Evolutionary conservation across 2,329 filamentous ascomycete species (phyloP), one percentile per base, ranked within the genome.

Genomic region (Colletotrichum siamense): DNA sequence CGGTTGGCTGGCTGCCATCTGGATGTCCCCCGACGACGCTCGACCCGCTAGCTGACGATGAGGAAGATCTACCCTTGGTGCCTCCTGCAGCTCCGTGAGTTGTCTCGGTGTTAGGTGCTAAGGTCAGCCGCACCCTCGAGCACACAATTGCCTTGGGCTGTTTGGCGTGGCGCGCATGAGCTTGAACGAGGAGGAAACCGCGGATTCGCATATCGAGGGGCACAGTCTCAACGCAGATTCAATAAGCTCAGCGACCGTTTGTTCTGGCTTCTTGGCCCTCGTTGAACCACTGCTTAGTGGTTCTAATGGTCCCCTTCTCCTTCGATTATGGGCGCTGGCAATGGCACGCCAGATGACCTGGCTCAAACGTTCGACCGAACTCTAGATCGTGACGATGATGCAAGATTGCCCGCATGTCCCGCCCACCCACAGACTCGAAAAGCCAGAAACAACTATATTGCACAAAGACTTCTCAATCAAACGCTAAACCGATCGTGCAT

Each of bases 351-450:
- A 55, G 22, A 28, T 39, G 34, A 22, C 32, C 15, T 52, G 30
- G 30, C 55, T 59, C 63, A 73, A 75, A 76, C 73, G 44, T 57
- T 73, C 63, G 63, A 76, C 63, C 44, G 64, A 76, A 76, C 69
- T 73, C 64, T 76, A 59, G 64, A 59, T 61, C 57, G 13, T 59
- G 70, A 36, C 44, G 15, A 62, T 39, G 24, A 72, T 75, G 69
- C 63, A 72, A 36, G 28, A 72, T 68, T 39, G 55, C 34, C 30
- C 52, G 59, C 28, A 34, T 67, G 59, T 59, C 61, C 55, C 69
- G 62, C 55, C 44, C 64, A 52, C 64, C 66, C 73, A 68, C 73
- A 67, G 39, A 64, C 69, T 44, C 69, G n/a, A 64, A 52, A 52
- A 26, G 62, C 59, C 24, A 62, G 28, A 62, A 62, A 30, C 59